A percentile compares a stretch with the other conserved stretches of the same genome.
Evolutionary conservation across 1,284 basidiomycete species (phyloP).

Genomic region (Naganishia liquefaciens): DNA sequence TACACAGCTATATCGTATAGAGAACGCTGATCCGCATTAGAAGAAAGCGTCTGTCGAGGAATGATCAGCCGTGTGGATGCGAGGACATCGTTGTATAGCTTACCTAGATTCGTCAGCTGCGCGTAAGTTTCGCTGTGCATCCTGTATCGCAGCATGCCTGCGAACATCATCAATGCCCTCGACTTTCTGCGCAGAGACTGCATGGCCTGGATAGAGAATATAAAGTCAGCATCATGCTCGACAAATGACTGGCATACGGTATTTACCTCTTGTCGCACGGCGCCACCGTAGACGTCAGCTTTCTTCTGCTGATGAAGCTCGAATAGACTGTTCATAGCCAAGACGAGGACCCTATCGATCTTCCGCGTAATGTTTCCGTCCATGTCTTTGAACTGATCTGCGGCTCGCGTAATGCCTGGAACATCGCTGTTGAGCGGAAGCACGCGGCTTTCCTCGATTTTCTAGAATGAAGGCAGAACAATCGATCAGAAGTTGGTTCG

Average conservation of each 20-base stretch:
- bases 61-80: no score
- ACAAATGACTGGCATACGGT: not conserved
- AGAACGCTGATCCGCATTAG: no score
- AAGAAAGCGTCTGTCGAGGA: no score
- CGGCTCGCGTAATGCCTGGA: slow-evolving; percentile 77
- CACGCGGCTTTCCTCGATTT: slow-evolving; percentile 78
- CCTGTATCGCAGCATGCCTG: slow-evolving; percentile 79
- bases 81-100: no score
- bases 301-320: slow-evolving; percentile 75
- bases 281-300: slow-evolving; percentile 69
- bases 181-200: slow-evolving; percentile 68
- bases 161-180: slow-evolving; percentile 66
- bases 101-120: slow-evolving; percentile 60
- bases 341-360: slow-evolving; percentile 80
- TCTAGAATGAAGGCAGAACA: not conserved
- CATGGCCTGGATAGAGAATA: slow-evolving; percentile 60
- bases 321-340: slow-evolving; percentile 92
- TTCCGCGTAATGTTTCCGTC: slow-evolving; percentile 84
- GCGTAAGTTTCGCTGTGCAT: slow-evolving; percentile 90
- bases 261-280: slow-evolving; percentile 70
- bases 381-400: slow-evolving; percentile 87
- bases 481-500: not conserved
- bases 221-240: not conserved
- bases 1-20: no score
- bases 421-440: slow-evolving; percentile 86